Evolutionary conservation across 495 filamentous ascomycete genomes (phyloP), one percentile per base, ranked within the genome.

Genomic region (Neurospora sp.): DNA sequence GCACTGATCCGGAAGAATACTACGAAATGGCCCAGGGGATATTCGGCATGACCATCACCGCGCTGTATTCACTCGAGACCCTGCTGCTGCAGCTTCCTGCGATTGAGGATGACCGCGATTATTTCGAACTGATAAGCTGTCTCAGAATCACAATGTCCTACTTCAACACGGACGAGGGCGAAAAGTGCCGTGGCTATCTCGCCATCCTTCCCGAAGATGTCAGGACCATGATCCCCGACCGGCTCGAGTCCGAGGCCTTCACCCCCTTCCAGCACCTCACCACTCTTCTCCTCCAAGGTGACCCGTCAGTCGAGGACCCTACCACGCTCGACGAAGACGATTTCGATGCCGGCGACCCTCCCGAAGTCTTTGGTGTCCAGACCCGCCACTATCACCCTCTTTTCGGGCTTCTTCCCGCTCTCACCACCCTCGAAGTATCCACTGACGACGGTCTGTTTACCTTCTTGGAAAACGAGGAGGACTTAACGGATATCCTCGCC

Each of bases 21-120:
- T 70, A 78, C 59, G 45, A 73, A 12, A 40, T 78, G 8, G 76
- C 79, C 7, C 76, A 81, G 14, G 53, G 68, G 2, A 59, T 81
- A 39, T 3, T 81, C 27, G 69, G 69, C 42, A 75, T 75, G 53
- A 76, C 76, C 45, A 72, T 81, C 16, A 70, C 69, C 68, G 69
- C 74, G 14, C 69, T 76, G n/a, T n/a, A 70, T 16, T 73, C 45
- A 45, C 74, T 81, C 18, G 76, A 80, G 40, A 78, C 78, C 0
- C 69, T 78, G 14, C 71, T 81, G 18, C 70, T 81, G 8, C 76
- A 80, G 71, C 74, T 81, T 1, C 80, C 80, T 44, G 75, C 80
- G 20, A 72, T 69, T 42, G 76, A 76, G 42, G 75, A 80, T 5
- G 39, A 80, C 37, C 48, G n/a, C 3, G 74, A 78, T 12, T 78